Evolutionary conservation across 306 rosid species (phyloP).

Genomic region (Pachyrhizus erosus): DNA sequence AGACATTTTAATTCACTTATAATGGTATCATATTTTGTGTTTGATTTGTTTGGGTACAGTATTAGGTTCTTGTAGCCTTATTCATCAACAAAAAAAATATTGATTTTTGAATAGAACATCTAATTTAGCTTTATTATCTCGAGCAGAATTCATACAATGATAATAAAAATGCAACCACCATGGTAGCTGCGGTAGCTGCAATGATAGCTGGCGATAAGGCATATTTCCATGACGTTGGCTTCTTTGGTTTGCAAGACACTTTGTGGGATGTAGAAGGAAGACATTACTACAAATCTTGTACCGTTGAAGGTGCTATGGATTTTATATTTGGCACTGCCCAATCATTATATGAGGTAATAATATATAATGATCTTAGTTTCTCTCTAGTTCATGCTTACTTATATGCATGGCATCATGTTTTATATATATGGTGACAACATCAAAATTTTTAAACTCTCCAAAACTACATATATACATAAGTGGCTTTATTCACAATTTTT

Average conservation of each 20-base stretch:
- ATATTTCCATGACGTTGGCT: conserved; percentile 59
- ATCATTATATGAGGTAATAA: conserved; percentile 70
- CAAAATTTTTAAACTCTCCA: no score
- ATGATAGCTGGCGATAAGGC: conserved; percentile 65
- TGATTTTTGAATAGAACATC: not conserved
- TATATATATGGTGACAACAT: no score
- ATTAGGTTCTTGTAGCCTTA: not conserved
- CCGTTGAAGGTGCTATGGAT: conserved; percentile 83
- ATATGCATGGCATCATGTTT: not conserved
- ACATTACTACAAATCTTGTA: conserved; percentile 71
- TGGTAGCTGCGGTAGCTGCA: conserved; percentile 69
- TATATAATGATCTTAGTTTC: not conserved
- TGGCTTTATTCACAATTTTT: no score
- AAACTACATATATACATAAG: no score
- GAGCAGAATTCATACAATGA: conserved; percentile 65
- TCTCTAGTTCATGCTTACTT: not conserved
- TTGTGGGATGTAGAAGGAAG: conserved; percentile 80
- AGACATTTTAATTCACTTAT: no score
- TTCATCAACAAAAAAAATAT: not conserved
- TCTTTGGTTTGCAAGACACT: conserved; percentile 84
- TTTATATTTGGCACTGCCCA: conserved; percentile 84
- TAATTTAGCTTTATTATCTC: not conserved
- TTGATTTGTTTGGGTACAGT: not conserved
- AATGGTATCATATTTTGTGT: no score
- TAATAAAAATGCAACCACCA: conserved; percentile 25